Base-by-base conservation (phyloP, 192 early-diverging fungal species). In the Dissophora ornata region DNA sequence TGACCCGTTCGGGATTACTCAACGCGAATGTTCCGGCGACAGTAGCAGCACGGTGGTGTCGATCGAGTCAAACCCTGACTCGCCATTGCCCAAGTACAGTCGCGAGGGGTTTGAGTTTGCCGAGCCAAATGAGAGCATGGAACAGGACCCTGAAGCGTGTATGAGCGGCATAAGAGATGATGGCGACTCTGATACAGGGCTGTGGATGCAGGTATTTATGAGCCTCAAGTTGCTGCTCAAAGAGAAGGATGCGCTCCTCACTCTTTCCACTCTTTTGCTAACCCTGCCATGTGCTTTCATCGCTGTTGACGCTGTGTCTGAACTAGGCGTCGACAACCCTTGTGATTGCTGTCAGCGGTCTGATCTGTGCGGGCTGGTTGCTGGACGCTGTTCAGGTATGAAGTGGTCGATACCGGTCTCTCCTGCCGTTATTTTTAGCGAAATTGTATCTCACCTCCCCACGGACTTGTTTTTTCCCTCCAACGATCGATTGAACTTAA, bases 301-400 rank as follows among this genome's bases (percentile, higher is more conserved):
- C 29, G 36, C 2, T 21, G 25, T 53, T 33, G 19, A 22, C n/a
- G 15, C 40, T 40, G 2, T 50, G 29, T 26, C 24, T 47, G 36
- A 13, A 38, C 10, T 62, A 77, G 73, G 73, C 73, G 47, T 77
- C 65, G 51, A 77, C 63, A n/a, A 77, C 90, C 0, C 69, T 94
- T 9, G 71, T 93, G 25, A 81, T 94, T 29, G 88, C 90, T 36
- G 90, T 93, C 0, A 83, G 77, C 22, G 91, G 92, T 10, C 85
- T 90, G 2, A 84, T 93, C 25, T 71, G 87, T 34, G 89, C 92
- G 1, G 92, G 92, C 11, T 91, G 86, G 81, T 67, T 93, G 36
- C 66, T 94, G 40, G 91, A 91, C 46, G 57, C 70, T 13, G 86
- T 90, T 46, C 84, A 87, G 71, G 88, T 90, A 87, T 13, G 47